phyloP scores from a whole-genome alignment of 106 monocot species.

The Phalaenopsis equestris region DNA sequence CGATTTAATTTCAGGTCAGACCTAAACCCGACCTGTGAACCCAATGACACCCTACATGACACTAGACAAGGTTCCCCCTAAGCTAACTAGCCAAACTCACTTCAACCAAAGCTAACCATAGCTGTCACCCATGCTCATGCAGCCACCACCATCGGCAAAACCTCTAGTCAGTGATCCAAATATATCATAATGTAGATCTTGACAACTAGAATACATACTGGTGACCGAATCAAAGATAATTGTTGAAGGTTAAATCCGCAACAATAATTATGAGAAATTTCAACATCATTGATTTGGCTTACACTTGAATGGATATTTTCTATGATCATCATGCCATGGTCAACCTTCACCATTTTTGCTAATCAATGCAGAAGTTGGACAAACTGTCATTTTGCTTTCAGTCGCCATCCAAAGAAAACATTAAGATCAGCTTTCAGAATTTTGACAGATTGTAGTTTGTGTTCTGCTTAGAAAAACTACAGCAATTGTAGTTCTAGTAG shows the following conservation, averaged over 20 bases:
- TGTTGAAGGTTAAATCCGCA: not conserved
- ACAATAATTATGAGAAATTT: not conserved
- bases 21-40: too few species aligned
- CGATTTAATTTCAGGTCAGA: too few species aligned
- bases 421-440: not conserved
- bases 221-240: not conserved
- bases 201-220: not conserved
- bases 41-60: too few species aligned
- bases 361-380: not conserved
- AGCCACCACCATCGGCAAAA: too few species aligned
- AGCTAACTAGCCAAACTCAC: too few species aligned
- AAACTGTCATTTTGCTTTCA: slow-evolving; percentile 1
- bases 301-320: not conserved
- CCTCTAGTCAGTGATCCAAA: not conserved
- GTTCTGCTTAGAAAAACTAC: not conserved
- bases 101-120: too few species aligned
- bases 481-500: not conserved
- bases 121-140: too few species aligned
- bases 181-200: not conserved
- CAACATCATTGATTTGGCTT: not conserved
- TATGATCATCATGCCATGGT: not conserved
- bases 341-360: not conserved
- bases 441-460: not conserved
- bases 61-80: too few species aligned
- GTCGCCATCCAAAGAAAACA: not conserved